Base-by-base conservation (phyloP, 2,329 filamentous ascomycete species). In the Ascochyta koolunga region DNA sequence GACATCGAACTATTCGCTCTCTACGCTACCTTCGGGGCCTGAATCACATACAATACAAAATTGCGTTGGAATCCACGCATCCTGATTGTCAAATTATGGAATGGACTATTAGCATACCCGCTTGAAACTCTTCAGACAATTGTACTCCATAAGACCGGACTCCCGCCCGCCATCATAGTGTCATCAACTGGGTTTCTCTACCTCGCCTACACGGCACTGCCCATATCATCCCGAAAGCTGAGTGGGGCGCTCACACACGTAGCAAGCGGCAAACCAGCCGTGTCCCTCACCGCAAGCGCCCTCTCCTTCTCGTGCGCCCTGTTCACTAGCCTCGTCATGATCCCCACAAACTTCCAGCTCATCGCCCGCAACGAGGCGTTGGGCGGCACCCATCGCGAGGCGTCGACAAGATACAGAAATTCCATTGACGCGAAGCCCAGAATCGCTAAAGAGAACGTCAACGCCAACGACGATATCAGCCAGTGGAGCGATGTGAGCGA, bases 401-500 rank as follows among this genome's bases (percentile, higher is more conserved):
- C 15, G 4, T 57, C 56, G 2, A 57, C 55, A 1, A 18, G 25
- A 32, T 58, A 56, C 5, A 37, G 56, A 1, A 19, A 38, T 2
- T 11, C 22, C 2, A 10, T 27, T 21, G 18, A 36, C n/a, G 33
- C 54, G 51, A 1, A 25, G 18, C 16, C 38, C 25, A 13, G 67
- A 1, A 57, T 41, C 7, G 68, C 67, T 6, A 61, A 67, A 38
- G 61, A 64, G 29, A 61, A 55, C 6, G 59, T 64, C 0, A 41
- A 65, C 25, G 56, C 60, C 9, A 54, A 69, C 22, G 56, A 58
- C 7, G 67, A 69, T 46, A 41, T 65, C 5, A 68, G 58, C 47
- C 64, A 71, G 51, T 69, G 58, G 60, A 59, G 38, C n/a, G 69
- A 71, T 55, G 15, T 65, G 44, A 70, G 67, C 40, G 58, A 37